phyloP scores from a whole-genome alignment of 257 asterid species.

The Apocynum venetum region DNA sequence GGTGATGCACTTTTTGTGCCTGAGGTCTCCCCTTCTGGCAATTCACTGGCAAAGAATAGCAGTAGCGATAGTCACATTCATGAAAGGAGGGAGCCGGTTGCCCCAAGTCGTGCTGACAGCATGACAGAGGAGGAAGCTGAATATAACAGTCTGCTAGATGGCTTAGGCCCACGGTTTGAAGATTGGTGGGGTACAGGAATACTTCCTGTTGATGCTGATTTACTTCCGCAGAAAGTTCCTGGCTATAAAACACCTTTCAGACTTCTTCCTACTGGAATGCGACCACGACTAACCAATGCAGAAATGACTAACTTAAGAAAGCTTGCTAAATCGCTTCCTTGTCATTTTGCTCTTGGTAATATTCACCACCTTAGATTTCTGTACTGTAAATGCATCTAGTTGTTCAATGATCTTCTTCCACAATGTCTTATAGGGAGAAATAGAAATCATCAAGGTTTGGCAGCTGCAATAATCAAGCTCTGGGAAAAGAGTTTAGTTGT shows the following conservation, averaged over 20 bases:
- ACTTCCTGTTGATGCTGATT: conserved; percentile 97
- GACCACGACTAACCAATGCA: conserved; percentile 83
- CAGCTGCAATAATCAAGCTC: conserved; percentile 77
- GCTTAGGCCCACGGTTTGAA: conserved; percentile 93
- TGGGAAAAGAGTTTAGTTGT: conserved; percentile 96
- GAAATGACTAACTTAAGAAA: conserved; percentile 91
- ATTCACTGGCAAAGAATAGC: conserved; percentile 23
- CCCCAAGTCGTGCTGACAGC: conserved; percentile 30
- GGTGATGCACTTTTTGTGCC: conserved; percentile 66
- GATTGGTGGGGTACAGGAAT: conserved; percentile 99
- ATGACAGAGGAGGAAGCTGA: conserved; percentile 74
- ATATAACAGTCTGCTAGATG: conserved; percentile 62
- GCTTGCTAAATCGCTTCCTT: conserved; percentile 83
- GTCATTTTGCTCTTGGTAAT: conserved; percentile 96
- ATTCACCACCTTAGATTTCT: conserved; percentile 11
- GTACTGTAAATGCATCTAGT: conserved; percentile 10
- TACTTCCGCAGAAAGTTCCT: conserved; percentile 78
- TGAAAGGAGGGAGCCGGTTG: conserved; percentile 38
- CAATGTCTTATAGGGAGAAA: conserved; percentile 67
- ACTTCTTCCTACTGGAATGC: conserved; percentile 94
- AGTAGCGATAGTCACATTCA: conserved; percentile 29
- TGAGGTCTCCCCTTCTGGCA: conserved; percentile 48
- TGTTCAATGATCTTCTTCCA: conserved; percentile 9
- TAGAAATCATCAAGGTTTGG: conserved; percentile 96
- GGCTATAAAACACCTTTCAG: conserved; percentile 94